Evolutionary conservation across 1,284 basidiomycete genomes (phyloP), one percentile per base, ranked within the genome.

Genomic region (Vanrija pseudolonga): DNA sequence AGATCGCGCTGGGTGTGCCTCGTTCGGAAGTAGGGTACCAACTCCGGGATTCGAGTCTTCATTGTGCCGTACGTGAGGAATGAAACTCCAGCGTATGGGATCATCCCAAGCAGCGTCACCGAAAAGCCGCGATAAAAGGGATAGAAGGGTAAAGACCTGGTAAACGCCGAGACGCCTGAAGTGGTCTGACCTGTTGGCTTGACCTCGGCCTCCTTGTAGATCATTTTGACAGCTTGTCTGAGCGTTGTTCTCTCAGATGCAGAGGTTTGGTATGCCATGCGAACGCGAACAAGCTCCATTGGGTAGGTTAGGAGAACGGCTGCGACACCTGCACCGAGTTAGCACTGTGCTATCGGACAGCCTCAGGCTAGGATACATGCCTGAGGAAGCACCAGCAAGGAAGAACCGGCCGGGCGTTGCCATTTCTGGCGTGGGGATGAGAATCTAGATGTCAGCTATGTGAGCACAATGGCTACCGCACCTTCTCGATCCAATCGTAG

Each of bases 11-110:
- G 53, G 3, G 79, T 79, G 32, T 71, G 67, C 36, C 68, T 62
- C 23, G 62, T 59, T 14, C 59, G 76, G 64, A 71, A 78, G 77
- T 57, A 77, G 9, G 60, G 78, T 63, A 74, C 41, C 46, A 65
- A 64, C 19, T 55, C 71, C 66, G 67, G 63, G 53, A 90, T 79
- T 50, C 79, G 78, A 4, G 87, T 80, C 62, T 89, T 87, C 43
- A 94, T 82, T 61, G 83, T 87, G 40, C 89, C 92, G 86, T 91
- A 97, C 19, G 87, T 86, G 51, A 98, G 83, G 79, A 99, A 99
- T 12, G 89, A 91, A 1, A 92, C 93, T 8, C 96, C 96, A 1
- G 94, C 93, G 68, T 99, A 98, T 0, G 96, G 96, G 18, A 98
- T 81, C 85, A 98, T 98, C 41, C 93, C 93, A 20, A 84, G 74